Base-by-base conservation (phyloP, 1,139 yeast species). In the Geotrichum carabidarum region DNA sequence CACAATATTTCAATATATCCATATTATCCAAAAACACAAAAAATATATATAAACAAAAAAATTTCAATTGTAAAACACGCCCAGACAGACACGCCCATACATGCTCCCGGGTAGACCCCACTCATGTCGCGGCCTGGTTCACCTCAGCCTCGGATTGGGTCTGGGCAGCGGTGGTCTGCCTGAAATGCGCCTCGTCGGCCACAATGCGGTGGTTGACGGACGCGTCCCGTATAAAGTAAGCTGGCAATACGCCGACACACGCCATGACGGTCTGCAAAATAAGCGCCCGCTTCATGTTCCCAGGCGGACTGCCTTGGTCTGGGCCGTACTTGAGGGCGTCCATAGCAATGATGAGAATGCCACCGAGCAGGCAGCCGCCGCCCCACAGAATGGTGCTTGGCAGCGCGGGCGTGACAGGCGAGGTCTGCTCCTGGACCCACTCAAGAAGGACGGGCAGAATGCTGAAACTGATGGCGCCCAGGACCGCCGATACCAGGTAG, bases 341-440 rank as follows among this genome's bases (percentile, higher is more conserved):
- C 72, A 70, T 68, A 44, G 61, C 51, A 17, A 70, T 67, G 50
- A 69, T 68, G 56, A 69, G 66, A 38, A 70, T 62, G 35, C 69
- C 73, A 15, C 73, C 73, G 36, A 69, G 58, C 4, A 68, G 51
- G 58, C 70, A 70, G 18, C 73, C 73, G 12, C 69, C 69, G 48
- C 60, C 61, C 73, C 73, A 70, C 47, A 70, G 60, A 31, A 69
- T 44, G 8, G 70, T 60, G 4, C 69, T 61, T 0, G 69, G 61
- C 1, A 70, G 64, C 3, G 70, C 70, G 7, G 71, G 70, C 11
- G 69, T 65, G 15, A 63, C 68, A 4, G 72, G 72, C 15, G 69
- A 66, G 2, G 69, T 66, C 53, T 68, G 71, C 43, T 68, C 73
- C 46, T 68, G 71, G 32, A 65, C 64, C 68, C 71, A 67, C 53